Evolutionary conservation across 306 rosid genomes (phyloP), one percentile per base, ranked within the genome.

Genomic region (Cicer pinnatifidum): DNA sequence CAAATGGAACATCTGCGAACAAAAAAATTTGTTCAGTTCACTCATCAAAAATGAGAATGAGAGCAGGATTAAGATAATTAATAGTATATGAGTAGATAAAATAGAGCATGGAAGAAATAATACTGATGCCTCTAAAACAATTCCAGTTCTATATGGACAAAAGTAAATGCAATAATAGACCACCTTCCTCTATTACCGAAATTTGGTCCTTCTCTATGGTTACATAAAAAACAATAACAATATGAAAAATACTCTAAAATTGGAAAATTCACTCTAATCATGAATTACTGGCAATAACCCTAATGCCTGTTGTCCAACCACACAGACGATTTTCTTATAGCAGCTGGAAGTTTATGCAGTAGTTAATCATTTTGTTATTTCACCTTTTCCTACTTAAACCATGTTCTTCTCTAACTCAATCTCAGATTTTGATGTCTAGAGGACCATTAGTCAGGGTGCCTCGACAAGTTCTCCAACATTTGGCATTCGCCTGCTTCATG

Each of bases 1-100:
- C 94, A 93, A 86, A 84, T 93, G 98, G 87, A 93, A 93, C 98
- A 93, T 93, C 98, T 93, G 92, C 33, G 3, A 57, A 52, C 37
- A 67, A n/a, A 85, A 74, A 79, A 23, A 54, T 6, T 6, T 51
- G 58, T 37, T 23, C 23, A 54, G 46, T 67, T 46, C 20, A 65
- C 69, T 75, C 65, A 56, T 45, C 56, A 11, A 9, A 23, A 28
- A 33, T 71, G 23, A 43, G 15, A 50, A 45, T 65, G 47, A 44
- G 47, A 40, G 5, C 2, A 51, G 8, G 44, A 23, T 63, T 16
- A 1, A 11, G 5, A 67, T 16, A 33, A 72, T 38, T 39, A 20
- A 39, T 6, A 20, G 71, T 2, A 65, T 2, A 56, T 3, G 9
- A 48, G 15, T 41, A 6, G 40, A 62, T 38, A 44, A 46, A 56